phyloP scores from a whole-genome alignment of 2,329 filamentous ascomycete genomes.

The Colletotrichum eremochloae region DNA sequence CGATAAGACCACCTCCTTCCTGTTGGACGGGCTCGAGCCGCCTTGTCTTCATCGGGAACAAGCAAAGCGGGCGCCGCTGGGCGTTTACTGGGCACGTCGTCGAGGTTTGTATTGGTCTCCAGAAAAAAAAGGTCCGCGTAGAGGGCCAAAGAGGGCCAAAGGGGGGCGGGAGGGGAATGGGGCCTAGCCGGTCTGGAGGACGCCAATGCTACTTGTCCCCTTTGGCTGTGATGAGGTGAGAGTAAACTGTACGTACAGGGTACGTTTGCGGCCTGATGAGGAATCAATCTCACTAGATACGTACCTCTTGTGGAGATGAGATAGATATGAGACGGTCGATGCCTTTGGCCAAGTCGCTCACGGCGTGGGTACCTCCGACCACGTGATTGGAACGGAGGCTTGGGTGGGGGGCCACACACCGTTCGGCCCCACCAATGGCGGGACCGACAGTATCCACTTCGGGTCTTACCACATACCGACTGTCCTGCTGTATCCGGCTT shows the following conservation, averaged over 20 bases:
- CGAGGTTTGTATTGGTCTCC: too few species aligned
- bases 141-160: too few species aligned
- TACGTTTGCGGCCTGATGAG: neutral
- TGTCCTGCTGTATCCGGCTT: too few species aligned
- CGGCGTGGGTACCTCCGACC: slow-evolving; percentile 8
- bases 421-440: neutral
- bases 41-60: slow-evolving; percentile 4
- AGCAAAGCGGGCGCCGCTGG: neutral
- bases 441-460: neutral
- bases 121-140: too few species aligned
- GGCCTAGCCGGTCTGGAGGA: neutral
- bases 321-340: neutral
- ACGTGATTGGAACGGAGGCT: slow-evolving; percentile 15
- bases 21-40: slow-evolving; percentile 25
- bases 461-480: neutral
- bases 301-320: neutral
- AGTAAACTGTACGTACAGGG: too few species aligned
- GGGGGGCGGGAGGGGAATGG: too few species aligned
- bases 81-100: neutral
- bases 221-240: too few species aligned
- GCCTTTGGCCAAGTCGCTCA: neutral
- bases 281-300: neutral
- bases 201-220: too few species aligned
- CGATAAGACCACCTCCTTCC: neutral
- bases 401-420: neutral